Conservation (phyloP, 148 eudicot genomes). For the Heliosperma pusillum region DNA sequence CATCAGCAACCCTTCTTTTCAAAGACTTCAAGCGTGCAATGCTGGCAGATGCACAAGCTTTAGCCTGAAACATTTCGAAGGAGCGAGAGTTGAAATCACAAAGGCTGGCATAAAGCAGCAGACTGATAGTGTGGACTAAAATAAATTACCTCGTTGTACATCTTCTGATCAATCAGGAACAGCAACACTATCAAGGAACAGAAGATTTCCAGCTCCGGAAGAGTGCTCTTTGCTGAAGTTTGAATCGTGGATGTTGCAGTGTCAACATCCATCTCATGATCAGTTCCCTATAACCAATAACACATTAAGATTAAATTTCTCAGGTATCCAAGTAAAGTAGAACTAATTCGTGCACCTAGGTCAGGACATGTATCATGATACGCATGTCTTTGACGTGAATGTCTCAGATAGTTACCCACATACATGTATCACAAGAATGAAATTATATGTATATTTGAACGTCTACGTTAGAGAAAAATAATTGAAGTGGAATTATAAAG, state of each 20-base stretch:
- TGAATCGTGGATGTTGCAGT: conserved; percentile 66
- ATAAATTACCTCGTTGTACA: conserved; percentile 49
- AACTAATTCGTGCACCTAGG: no score
- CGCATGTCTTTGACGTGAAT: background rate
- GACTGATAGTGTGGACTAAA: background rate
- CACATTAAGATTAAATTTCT: background rate
- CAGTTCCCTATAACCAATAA: conserved; percentile 49
- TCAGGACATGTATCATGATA: no score
- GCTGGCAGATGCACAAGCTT: conserved; percentile 84
- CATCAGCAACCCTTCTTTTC: conserved; percentile 82
- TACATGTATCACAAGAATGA: background rate
- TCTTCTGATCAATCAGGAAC: conserved; percentile 75
- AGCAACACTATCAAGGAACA: conserved; percentile 79
- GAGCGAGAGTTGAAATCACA: conserved; percentile 8
- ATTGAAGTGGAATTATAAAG: background rate
- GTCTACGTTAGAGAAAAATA: background rate
- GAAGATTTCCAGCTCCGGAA: conserved; percentile 85
- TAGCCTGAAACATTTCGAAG: conserved; percentile 48
- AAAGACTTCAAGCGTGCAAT: conserved; percentile 72
- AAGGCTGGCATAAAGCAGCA: background rate
- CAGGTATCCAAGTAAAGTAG: background rate
- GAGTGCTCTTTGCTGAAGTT: conserved; percentile 57
- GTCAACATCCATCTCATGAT: conserved; percentile 88
- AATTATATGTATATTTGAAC: background rate
- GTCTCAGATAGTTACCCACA: background rate